Evolutionary conservation across 768 basidiomycete genomes (phyloP), one percentile per base, ranked within the genome.

Genomic region (Leucocoprinus birnbaumii): DNA sequence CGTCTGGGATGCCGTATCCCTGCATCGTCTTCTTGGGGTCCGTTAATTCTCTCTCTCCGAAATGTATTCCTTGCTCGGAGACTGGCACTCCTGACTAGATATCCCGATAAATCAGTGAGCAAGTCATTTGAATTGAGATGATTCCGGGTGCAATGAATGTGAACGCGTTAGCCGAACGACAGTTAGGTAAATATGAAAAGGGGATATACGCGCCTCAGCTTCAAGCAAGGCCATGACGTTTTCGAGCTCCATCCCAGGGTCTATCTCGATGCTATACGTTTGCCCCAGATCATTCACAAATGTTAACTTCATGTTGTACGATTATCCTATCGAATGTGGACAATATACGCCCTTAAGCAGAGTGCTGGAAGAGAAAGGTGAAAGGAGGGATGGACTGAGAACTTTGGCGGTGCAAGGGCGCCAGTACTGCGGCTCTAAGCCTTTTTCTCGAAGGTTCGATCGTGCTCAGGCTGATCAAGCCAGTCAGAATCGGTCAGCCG

Each of bases 191-290:
- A 8, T 31, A 31, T 5, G 31, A 22, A 14, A 27, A n/a, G 40
- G 40, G 10, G 47, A 51, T 49, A 51, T 31, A 66, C 86, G 68
- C 67, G 94, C 96, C 83, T 98, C 95, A 0, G 88, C 95, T 71
- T 97, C 94, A n/a, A 97, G 78, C 51, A 98, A 76, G 11, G 92
- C 96, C 81, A 89, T 88, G 35, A 98, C 86, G 67, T 95, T 89
- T 75, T 92, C 90, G 25, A 98, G 81, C 68, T 91, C 86, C 90
- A 98, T 94, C 51, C 79, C 80, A 1, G 91, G 81, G 71, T 94
- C 92, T 61, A 97, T 91, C 65, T 98, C 95, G 48, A 96, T 73
- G 38, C 71, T 63, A 61, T 80, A 89, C 1, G 77, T 73, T 53
- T 85, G 75, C 7, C 88, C 89, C 19, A 79, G 58, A 59, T 91